Percentiles rank a stretch among this genome's conserved stretches.
Conservation (phyloP, 306 rosid species). For the Phaseolus lunatus region DNA sequence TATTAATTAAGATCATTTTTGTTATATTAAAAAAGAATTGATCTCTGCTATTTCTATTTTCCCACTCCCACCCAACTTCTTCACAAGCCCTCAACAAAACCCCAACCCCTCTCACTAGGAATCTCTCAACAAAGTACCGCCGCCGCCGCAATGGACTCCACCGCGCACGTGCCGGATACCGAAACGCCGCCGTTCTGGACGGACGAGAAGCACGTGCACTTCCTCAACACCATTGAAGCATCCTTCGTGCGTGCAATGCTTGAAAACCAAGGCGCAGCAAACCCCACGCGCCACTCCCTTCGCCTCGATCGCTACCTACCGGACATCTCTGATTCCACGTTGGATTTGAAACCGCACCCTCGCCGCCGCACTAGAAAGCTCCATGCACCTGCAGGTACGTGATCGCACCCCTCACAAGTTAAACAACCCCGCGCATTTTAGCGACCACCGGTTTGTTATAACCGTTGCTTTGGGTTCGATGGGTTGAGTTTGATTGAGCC, state of each 20-base stretch:
- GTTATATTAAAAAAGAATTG: no score
- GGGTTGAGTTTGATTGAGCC: background rate
- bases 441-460: background rate
- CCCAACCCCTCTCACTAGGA: background rate
- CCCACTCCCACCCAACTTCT: background rate
- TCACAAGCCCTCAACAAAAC: background rate
- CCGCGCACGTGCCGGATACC: background rate
- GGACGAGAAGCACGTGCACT: constrained; percentile 74
- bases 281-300: constrained; percentile 11
- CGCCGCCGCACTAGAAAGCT: constrained; percentile 37
- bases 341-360: constrained; percentile 52
- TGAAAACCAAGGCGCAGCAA: constrained; percentile 14
- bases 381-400: constrained; percentile 56
- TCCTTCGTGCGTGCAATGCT: constrained; percentile 84
- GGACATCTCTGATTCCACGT: constrained; percentile 73
- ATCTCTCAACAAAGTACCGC: background rate
- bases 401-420: background rate
- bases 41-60: background rate
- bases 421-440: constrained; percentile 6
- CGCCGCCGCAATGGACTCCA: background rate
- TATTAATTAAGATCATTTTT: no score
- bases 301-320: constrained; percentile 72
- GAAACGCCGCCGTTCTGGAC: constrained; percentile 67
- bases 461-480: no score
- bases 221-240: constrained; percentile 76